These are phyloP conservation scores for Fusarium equiseti DNA, from an alignment of 2,329 filamentous ascomycete species.

Conservation along the genomic window DNA sequence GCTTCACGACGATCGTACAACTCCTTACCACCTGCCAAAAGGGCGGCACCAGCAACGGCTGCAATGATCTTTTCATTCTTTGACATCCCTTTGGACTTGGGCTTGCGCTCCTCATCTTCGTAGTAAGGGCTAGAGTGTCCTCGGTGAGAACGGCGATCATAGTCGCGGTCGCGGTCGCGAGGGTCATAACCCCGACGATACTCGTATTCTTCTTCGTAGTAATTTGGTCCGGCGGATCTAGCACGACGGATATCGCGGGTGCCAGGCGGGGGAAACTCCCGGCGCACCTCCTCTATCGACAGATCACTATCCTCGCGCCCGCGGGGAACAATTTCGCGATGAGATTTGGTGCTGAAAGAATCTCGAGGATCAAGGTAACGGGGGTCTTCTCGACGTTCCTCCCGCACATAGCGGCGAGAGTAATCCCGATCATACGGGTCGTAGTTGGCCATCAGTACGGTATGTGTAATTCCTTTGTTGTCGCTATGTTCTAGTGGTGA, in stretches of 20 bases:
- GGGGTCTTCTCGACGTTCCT: conserved; percentile 65
- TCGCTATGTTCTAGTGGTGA: conserved; percentile 6
- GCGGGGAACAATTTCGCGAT: conserved; percentile 68
- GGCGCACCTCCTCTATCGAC: conserved; percentile 83
- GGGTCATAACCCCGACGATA: conserved; percentile 64
- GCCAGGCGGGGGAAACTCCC: conserved; percentile 83
- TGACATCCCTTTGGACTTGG: conserved; percentile 63
- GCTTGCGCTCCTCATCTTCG: conserved; percentile 68
- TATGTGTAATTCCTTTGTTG: conserved; percentile 13
- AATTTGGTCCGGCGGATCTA: conserved; percentile 71
- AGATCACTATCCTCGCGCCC: conserved; percentile 79
- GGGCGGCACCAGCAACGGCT: conserved; percentile 72
- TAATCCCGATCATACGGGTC: conserved; percentile 67
- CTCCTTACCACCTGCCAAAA: conserved; percentile 75
- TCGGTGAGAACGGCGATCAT: conserved; percentile 60
- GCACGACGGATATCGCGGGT: conserved; percentile 68
- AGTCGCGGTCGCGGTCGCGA: conserved; percentile 55
- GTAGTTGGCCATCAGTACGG: conserved; percentile 59
- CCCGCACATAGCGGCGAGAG: conserved; percentile 65
- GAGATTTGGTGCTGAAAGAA: conserved; percentile 58
- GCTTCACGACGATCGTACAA: conserved; percentile 73
- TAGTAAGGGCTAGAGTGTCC: conserved; percentile 63
- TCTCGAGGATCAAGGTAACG: conserved; percentile 67
- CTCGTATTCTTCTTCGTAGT: conserved; percentile 67
- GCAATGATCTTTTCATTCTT: conserved; percentile 76